Base-by-base conservation (phyloP, 257 asterid species). In the Ligustrum vulgare region DNA sequence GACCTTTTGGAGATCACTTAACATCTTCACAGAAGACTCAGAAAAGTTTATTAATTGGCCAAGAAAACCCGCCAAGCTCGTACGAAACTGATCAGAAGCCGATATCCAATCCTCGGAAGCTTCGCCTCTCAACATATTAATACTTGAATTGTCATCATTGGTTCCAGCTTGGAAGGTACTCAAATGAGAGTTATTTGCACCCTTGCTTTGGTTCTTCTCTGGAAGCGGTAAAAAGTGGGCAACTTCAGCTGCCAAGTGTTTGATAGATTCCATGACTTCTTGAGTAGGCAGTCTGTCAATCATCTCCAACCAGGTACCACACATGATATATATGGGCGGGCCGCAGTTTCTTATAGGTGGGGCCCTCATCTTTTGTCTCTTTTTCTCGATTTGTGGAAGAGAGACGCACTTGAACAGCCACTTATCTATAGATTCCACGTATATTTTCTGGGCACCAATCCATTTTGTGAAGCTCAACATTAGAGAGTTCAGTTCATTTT, bases 281-380 rank as follows among this genome's bases (percentile, higher is more conserved):
- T 91, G 83, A 3, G 86, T 67, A 8, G 97, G 97, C 76, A 93
- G 80, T 12, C 74, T 73, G 0, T 84, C 74, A 12, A 93, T 80
- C 87, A 82, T 84, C 54, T 90, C 93, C 83, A 90, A 33, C 99
- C 99, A 95, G 67, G 87, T 79, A 8, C 88, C 93, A 20, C 98
- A 93, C 51, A 91, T 84, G 80, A 83, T 86, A 80, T 91, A 93
- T 72, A 93, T 90, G n/a, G 99, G 99, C 0, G 99, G 99, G n/a
- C 98, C 99, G 31, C 5, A 37, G 82, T 89, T 56, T 41, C 93
- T 79, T 39, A 88, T 77, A 12, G 89, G 88, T 3, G 89, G 93
- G 41, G 85, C 89, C 20, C 66, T 86, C 65, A 8, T 58, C 77
- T 89, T 84, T 63, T 86, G n/a, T 89, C 80, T 88, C 89, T 78